A percentile compares a stretch with the other conserved stretches of the same genome.
These are phyloP conservation scores for Azolla pinnata DNA, from an alignment of 75 land plant species.

Conservation along the genomic window DNA sequence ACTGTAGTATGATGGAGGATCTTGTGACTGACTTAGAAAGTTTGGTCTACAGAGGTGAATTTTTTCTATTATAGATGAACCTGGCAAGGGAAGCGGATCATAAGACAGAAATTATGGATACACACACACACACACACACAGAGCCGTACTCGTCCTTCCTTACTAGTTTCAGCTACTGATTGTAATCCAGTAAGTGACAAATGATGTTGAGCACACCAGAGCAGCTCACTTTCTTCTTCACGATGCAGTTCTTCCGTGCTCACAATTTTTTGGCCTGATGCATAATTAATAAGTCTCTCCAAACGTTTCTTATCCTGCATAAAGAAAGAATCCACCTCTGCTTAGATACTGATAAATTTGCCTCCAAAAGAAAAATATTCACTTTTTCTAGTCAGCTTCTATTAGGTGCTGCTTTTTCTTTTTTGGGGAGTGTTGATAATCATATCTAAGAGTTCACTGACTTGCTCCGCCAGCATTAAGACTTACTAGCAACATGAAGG, in stretches of 20 bases:
- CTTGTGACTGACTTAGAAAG: conserved; percentile 25
- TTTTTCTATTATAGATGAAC: conserved; percentile 37
- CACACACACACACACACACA: background rate
- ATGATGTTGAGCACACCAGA: conserved; percentile 61
- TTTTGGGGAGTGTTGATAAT: too few species aligned
- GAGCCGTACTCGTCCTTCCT: conserved; percentile 1
- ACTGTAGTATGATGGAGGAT: conserved; percentile 37
- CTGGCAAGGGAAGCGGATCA: conserved; percentile 22
- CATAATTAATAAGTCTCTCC: conserved; percentile 36
- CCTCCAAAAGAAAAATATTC: background rate
- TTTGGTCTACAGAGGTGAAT: conserved; percentile 59
- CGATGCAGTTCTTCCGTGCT: background rate
- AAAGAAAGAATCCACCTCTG: too few species aligned
- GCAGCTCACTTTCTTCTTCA: conserved; percentile 43
- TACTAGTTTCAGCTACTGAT: conserved; percentile 57
- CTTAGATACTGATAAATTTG: too few species aligned
- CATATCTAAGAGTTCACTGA: too few species aligned
- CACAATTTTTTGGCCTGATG: conserved; percentile 13
- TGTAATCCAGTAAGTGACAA: conserved; percentile 57
- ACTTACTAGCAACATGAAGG: too few species aligned
- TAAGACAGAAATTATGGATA: background rate
- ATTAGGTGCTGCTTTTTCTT: too few species aligned
- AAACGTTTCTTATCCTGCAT: conserved; percentile 63
- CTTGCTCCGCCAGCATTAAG: too few species aligned
- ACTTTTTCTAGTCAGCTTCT: too few species aligned